Evolutionary conservation across 164 flowering plant genomes (phyloP), one percentile per base, ranked within the genome.

Genomic region (Umbilicus rupestris): DNA sequence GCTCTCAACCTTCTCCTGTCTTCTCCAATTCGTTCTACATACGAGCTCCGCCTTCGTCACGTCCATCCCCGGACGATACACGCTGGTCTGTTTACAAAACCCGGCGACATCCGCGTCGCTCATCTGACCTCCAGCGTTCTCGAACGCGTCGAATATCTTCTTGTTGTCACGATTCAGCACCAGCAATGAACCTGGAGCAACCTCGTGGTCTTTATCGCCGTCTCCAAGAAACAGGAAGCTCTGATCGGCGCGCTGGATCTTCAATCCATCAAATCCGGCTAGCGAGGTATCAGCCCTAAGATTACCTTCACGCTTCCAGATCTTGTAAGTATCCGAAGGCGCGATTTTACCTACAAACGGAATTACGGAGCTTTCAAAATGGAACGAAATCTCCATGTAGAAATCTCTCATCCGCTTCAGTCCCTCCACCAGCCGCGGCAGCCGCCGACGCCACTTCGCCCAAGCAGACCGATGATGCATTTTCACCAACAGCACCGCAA

Each of bases 341-440:
- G 97, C 97, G 33, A 94, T 81, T 68, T 85, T 86, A 0, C 87
- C 88, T 22, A 91, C 86, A 73, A 94, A 92, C 0, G 97, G 99
- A 29, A 94, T 85, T 3, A 94, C 81, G 5, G 98, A 94, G 81
- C 96, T 87, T 78, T 94, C 97, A 68, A 91, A 94, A 66, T 89
- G 98, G 70, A 94, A 94, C 3, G 92, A 81, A 39, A 94, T 87
- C 80, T 90, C 98, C 91, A 94, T 85, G 76, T 94, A 91, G 77
- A 94, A 94, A 62, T 91, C 98, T 2, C 93, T 82, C 97, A 94
- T 94, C 15, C 95, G 64, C 47, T 87, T 83, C 10, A 94, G 82
- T 3, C 73, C 96, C 0, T 87, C 85, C 9, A 89, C 76, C 0
- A 91, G 79, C 5, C 95, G 84, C 1, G 98, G 98, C 5, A 91